These are phyloP conservation scores for Calcarisporium arbuscula DNA, from an alignment of 2,329 filamentous ascomycete genomes.

Conservation along the genomic window DNA sequence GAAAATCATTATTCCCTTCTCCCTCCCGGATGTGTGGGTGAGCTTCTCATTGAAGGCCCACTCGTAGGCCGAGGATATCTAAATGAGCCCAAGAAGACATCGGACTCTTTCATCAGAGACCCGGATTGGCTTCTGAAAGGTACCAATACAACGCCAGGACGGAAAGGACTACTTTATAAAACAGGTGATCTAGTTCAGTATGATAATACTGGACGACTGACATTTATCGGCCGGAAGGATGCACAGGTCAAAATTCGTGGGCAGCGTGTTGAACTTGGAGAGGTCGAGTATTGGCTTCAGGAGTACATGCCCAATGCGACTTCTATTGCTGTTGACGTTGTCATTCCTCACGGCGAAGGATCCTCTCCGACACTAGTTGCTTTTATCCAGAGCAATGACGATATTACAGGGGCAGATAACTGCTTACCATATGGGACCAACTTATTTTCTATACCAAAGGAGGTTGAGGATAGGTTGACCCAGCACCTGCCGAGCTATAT, in stretches of 20 bases:
- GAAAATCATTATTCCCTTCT: constrained; percentile 15
- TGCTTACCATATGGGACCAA: background rate
- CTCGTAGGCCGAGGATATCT: constrained; percentile 43
- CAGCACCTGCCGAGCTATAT: constrained; percentile 30
- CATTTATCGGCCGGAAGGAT: constrained; percentile 48
- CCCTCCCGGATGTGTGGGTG: constrained; percentile 26
- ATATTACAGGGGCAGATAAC: background rate
- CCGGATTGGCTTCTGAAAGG: constrained; percentile 19
- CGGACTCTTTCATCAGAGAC: constrained; percentile 34
- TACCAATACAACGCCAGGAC: background rate
- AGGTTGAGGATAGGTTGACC: constrained; percentile 18
- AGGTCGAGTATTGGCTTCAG: constrained; percentile 15
- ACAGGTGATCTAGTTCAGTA: constrained; percentile 43
- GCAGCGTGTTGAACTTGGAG: constrained; percentile 45
- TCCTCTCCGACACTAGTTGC: background rate
- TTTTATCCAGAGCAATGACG: background rate
- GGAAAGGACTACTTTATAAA: constrained; percentile 29
- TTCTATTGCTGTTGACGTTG: background rate
- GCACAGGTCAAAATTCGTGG: constrained; percentile 55
- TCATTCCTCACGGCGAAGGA: background rate
- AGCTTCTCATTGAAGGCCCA: constrained; percentile 34
- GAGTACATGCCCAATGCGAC: background rate
- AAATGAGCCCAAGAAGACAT: constrained; percentile 38
- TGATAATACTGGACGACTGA: constrained; percentile 31
- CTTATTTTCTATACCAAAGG: too few species aligned